Evolutionary conservation across 768 basidiomycete genomes (phyloP).

Genomic region (Hypsizygus marmoreus): DNA sequence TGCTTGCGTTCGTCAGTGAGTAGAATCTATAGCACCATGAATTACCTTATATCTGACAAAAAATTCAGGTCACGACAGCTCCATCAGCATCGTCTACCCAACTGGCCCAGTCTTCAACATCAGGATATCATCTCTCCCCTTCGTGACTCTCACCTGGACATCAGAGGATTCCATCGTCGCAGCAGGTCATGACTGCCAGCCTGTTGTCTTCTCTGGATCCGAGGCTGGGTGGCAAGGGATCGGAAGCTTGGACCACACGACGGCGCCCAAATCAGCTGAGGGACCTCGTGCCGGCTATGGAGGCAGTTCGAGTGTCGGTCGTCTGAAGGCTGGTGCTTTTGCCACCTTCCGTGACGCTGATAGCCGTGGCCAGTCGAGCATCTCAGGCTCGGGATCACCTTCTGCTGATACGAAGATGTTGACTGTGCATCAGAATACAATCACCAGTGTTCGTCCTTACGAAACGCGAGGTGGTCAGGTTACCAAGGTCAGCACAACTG

Average conservation of each 20-base stretch:
- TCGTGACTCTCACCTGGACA: constrained; percentile 84
- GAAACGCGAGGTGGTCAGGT: constrained; percentile 61
- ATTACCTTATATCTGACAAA: neutral
- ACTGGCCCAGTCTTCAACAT: constrained; percentile 76
- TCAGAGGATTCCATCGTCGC: constrained; percentile 82
- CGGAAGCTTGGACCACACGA: constrained; percentile 86
- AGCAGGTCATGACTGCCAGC: constrained; percentile 98
- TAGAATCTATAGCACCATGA: constrained; percentile 13
- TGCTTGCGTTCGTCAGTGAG: constrained; percentile 90
- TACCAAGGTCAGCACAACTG: constrained; percentile 82
- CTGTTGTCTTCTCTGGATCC: constrained; percentile 79
- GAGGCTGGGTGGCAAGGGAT: constrained; percentile 76
- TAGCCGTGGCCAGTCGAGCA: constrained; percentile 58
- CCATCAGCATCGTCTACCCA: constrained; percentile 91
- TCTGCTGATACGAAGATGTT: constrained; percentile 69
- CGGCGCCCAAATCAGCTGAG: constrained; percentile 43
- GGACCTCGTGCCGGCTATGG: constrained; percentile 48
- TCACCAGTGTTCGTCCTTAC: constrained; percentile 86
- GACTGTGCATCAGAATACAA: constrained; percentile 98
- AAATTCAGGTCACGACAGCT: constrained; percentile 85
- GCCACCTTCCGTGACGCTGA: constrained; percentile 94
- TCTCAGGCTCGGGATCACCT: constrained; percentile 26
- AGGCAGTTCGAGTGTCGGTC: constrained; percentile 53
- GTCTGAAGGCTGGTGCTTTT: constrained; percentile 92
- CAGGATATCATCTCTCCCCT: constrained; percentile 76